Base-by-base conservation (phyloP, 768 basidiomycete species). In the Coprinellus micaceus region DNA sequence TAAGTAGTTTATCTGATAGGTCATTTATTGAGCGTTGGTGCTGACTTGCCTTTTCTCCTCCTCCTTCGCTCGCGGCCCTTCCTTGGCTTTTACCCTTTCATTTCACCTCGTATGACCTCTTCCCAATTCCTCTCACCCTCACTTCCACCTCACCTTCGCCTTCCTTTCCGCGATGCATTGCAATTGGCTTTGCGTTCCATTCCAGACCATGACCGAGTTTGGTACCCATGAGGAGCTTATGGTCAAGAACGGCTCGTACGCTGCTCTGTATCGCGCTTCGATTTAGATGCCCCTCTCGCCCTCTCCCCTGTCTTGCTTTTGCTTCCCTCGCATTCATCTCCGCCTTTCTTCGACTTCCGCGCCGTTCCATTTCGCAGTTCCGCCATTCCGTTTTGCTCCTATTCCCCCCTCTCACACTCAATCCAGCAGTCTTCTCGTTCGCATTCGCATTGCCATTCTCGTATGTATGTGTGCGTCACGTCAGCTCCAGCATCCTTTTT, bases 141-240 rank as follows among this genome's bases (percentile, higher is more conserved):
- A 33, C 33, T 6, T 33, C 33, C 33, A 33, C 33, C 13, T 33
- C 33, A 6, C 33, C 33, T 33, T 33, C 33, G 33, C n/a, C n/a
- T n/a, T n/a, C n/a, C n/a, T n/a, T 37, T n/a, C 22, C 39, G 7
- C 21, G 12, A 11, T 12, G 12, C 10, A 46, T 24, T 48, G n/a
- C 41, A 15, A 29, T 46, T n/a, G 2, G 36, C 47, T 43, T 64
- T 40, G 29, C 24, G n/a, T 11, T 26, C 17, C 47, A 30, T 51
- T 49, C 5, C 33, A 89, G 88, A 85, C 81, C 2, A 85, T 91
- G 63, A 79, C 82, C 26, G 88, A 91, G 69, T 89, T 89, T 67
- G 88, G 88, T 47, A 83, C 82, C 21, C 88, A 89, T 64, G 80
- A 85, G 61, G 82, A 88, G 60, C 73, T 91, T 33, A 74, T 91